These are phyloP conservation scores for Aegilops umbellulata DNA, from an alignment of 176 grass and related monocot genomes.

Conservation along the genomic window DNA sequence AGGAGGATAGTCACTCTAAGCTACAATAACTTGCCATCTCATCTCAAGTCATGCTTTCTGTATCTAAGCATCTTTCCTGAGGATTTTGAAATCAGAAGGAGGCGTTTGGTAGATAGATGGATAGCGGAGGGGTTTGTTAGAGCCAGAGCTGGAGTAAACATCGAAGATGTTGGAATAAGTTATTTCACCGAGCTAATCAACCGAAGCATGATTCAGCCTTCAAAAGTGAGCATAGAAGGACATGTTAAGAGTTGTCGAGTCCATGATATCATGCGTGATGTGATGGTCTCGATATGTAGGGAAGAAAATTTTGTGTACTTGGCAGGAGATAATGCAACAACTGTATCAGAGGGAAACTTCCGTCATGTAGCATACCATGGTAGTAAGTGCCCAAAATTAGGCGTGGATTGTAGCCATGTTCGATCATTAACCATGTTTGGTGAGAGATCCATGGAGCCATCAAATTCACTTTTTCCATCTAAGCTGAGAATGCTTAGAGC, in stretches of 20 bases:
- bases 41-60: background rate
- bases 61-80: background rate
- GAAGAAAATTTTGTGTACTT: too few relatives aligned
- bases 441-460: too few relatives aligned
- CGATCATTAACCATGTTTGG: too few relatives aligned
- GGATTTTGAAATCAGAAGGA: background rate
- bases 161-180: background rate
- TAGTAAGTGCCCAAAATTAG: too few relatives aligned
- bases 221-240: background rate
- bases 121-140: slow-evolving; percentile 2
- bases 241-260: background rate
- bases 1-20: background rate
- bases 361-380: too few relatives aligned
- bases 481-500: rapidly evolving
- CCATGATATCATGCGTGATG: too few relatives aligned
- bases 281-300: too few relatives aligned
- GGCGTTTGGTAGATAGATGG: background rate
- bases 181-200: background rate
- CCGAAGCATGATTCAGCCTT: background rate
- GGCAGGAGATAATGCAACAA: rapidly evolving
- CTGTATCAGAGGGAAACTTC: too few relatives aligned
- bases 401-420: too few relatives aligned
- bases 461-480: too few relatives aligned
- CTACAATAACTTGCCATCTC: background rate
- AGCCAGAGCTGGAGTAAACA: background rate